Conservation (phyloP, 441 rosid genomes). For the Gossypium trilobum region DNA sequence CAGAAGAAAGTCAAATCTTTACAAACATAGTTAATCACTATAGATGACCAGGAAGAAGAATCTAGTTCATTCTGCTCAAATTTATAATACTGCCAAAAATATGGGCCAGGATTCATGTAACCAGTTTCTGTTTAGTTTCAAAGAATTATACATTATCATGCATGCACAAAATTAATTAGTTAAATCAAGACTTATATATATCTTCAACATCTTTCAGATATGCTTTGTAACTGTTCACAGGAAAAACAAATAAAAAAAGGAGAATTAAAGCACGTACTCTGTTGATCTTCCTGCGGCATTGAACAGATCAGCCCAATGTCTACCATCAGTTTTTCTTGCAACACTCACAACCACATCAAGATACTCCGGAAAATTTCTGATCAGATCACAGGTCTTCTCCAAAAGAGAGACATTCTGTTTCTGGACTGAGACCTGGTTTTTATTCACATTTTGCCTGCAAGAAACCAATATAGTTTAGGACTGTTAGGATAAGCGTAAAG, state of each 20-base stretch:
- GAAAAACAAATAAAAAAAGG: constrained; percentile 6
- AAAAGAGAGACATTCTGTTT: constrained; percentile 49
- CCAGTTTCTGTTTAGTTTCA: background rate
- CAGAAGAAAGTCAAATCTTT: background rate
- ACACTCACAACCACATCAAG: constrained; percentile 96
- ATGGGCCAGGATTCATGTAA: background rate
- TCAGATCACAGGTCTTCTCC: constrained; percentile 87
- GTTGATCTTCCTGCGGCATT: constrained; percentile 97
- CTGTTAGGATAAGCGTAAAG: background rate
- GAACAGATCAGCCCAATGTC: constrained; percentile 96
- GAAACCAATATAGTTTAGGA: constrained; percentile 11
- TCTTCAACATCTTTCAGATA: background rate
- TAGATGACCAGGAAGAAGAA: background rate
- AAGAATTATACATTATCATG: background rate
- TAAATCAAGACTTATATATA: background rate
- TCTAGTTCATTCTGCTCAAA: background rate
- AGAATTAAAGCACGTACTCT: constrained; percentile 45
- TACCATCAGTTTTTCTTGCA: constrained; percentile 96
- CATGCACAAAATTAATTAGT: background rate
- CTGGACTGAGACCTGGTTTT: constrained; percentile 41
- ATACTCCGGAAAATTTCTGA: constrained; percentile 78
- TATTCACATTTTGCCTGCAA: constrained; percentile 58
- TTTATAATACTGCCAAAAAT: background rate
- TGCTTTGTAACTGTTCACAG: background rate
- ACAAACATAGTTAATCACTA: background rate